These are phyloP conservation scores for Phialophora tarda DNA, from an alignment of 2,329 filamentous ascomycete genomes.

Conservation along the genomic window DNA sequence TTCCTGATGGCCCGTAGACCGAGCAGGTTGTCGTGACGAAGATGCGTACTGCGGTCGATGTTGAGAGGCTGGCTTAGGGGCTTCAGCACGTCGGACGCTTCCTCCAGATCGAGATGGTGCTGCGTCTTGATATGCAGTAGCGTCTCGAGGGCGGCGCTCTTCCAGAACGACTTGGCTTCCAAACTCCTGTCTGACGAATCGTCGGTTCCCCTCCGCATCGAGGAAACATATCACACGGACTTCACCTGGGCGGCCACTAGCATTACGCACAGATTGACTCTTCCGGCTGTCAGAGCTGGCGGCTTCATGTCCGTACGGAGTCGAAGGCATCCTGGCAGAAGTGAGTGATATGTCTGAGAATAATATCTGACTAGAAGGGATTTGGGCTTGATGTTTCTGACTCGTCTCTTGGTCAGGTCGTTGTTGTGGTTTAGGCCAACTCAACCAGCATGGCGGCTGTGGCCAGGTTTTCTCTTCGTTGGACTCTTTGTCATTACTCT, in stretches of 20 bases:
- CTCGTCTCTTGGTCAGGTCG: not conserved
- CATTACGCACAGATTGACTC: not conserved
- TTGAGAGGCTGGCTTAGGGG: not conserved
- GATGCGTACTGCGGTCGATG: not conserved
- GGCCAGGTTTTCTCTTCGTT: not conserved
- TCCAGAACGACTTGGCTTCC: not conserved
- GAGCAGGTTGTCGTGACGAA: not conserved
- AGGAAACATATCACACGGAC: not conserved
- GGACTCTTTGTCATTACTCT: not conserved
- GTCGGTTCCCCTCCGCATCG: not conserved
- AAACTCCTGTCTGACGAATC: not conserved
- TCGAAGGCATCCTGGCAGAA: constrained; percentile 1
- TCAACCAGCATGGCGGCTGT: not conserved
- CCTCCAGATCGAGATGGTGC: not conserved
- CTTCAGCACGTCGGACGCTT: not conserved
- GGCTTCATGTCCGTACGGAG: not conserved
- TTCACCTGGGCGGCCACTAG: not conserved
- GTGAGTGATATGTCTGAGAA: not conserved
- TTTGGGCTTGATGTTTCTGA: not conserved
- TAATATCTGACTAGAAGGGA: not conserved
- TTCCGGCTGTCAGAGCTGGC: not conserved
- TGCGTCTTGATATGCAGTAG: not conserved
- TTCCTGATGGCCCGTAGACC: too few relatives aligned
- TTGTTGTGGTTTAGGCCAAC: not conserved
- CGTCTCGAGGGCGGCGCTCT: not conserved